Evolutionary conservation across 306 rosid species (phyloP).

Genomic region (Senna tora): DNA sequence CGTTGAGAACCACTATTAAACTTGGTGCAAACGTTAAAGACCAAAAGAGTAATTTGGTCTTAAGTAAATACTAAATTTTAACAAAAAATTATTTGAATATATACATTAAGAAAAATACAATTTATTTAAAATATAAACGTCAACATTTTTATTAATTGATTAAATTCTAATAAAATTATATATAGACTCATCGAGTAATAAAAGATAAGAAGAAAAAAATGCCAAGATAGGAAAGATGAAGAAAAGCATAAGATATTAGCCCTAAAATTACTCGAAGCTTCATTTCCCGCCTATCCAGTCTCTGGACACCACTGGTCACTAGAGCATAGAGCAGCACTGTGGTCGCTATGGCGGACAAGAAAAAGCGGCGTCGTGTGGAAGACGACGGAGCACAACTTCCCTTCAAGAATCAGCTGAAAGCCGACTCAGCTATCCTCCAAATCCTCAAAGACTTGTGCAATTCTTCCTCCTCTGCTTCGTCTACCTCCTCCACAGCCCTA

Average conservation of each 20-base stretch:
- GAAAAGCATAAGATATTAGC: not conserved
- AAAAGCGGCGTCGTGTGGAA: slow-evolving; percentile 21
- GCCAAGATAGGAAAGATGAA: not conserved
- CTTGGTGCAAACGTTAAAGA: too few species aligned
- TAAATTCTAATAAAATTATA: too few species aligned
- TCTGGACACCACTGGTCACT: not conserved
- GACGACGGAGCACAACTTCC: slow-evolving; percentile 6
- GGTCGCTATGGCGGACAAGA: slow-evolving; percentile 22
- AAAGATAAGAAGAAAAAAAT: too few species aligned
- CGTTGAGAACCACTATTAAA: too few species aligned
- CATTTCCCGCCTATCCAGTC: not conserved
- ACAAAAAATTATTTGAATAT: too few species aligned
- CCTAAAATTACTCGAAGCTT: not conserved
- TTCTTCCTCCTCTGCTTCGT: slow-evolving; percentile 32
- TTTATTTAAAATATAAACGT: too few species aligned
- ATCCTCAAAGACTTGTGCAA: slow-evolving; percentile 42
- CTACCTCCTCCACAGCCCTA: slow-evolving; percentile 62
- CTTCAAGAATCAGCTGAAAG: slow-evolving; percentile 18
- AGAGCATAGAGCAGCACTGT: not conserved
- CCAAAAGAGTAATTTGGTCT: too few species aligned
- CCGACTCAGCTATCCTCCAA: slow-evolving; percentile 10
- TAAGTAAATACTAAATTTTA: too few species aligned
- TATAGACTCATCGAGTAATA: too few species aligned
- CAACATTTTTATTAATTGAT: too few species aligned
- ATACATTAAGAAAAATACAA: too few species aligned